Conservation (phyloP, 306 rosid species). For the Ormosia emarginata region DNA sequence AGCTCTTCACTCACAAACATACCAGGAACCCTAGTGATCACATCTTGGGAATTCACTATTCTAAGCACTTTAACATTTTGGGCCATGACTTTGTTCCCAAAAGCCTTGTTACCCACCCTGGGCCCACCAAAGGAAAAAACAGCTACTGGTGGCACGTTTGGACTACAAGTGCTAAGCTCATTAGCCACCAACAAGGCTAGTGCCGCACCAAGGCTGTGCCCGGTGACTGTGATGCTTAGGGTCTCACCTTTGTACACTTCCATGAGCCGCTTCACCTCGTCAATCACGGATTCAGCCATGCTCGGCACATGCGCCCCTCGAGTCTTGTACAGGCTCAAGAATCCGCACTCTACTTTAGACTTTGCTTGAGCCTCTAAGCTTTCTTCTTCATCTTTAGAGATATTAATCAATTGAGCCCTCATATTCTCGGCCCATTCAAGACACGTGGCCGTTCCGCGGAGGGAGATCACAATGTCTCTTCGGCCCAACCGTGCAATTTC, state of each 20-base stretch:
- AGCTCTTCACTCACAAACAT: conserved; percentile 51
- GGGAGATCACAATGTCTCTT: conserved; percentile 80
- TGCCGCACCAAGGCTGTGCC: conserved; percentile 91
- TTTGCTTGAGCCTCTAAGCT: background rate
- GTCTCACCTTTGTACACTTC: conserved; percentile 65
- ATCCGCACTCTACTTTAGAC: conserved; percentile 81
- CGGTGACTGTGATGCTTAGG: conserved; percentile 74
- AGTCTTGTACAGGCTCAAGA: conserved; percentile 66
- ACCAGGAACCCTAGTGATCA: conserved; percentile 69
- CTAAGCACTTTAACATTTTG: conserved; percentile 72
- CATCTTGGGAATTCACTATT: conserved; percentile 81
- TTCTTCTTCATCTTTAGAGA: background rate
- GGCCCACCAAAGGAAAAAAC: conserved; percentile 97
- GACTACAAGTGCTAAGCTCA: conserved; percentile 42
- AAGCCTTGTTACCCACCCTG: conserved; percentile 66
- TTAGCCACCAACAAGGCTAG: conserved; percentile 72
- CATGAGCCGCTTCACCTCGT: conserved; percentile 61
- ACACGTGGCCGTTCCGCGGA: conserved; percentile 90
- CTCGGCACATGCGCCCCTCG: conserved; percentile 67
- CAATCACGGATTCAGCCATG: conserved; percentile 59
- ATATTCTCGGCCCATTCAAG: conserved; percentile 92
- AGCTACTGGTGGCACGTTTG: conserved; percentile 56
- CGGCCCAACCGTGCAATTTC: conserved; percentile 83
- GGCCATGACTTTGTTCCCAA: conserved; percentile 35
- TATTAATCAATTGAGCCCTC: conserved; percentile 56